These are phyloP conservation scores for Kazachstania viticola DNA, from an alignment of 805 yeast species.

Conservation along the genomic window DNA sequence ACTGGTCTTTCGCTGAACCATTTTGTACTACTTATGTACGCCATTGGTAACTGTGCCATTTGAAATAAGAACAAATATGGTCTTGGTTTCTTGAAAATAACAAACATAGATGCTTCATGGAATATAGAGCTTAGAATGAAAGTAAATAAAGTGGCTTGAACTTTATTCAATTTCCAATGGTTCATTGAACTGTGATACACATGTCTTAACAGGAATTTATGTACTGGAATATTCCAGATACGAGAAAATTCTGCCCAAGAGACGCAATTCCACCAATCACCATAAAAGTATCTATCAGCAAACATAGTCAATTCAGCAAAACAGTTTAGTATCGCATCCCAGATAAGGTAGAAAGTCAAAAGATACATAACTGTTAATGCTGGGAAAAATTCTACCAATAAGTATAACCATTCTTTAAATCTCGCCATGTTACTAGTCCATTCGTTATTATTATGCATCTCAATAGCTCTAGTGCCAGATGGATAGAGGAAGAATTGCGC, in stretches of 20 bases:
- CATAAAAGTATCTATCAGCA: constrained; percentile 88
- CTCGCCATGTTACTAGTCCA: constrained; percentile 16
- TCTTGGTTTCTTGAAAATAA: constrained; percentile 65
- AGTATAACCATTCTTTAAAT: constrained; percentile 17
- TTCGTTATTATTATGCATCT: constrained; percentile 29
- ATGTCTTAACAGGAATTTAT: constrained; percentile 77
- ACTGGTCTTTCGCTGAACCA: constrained; percentile 44
- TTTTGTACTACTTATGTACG: constrained; percentile 47
- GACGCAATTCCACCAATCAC: constrained; percentile 95
- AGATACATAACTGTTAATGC: constrained; percentile 68
- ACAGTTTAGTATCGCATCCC: constrained; percentile 89
- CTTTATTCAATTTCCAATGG: constrained; percentile 52
- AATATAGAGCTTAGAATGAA: constrained; percentile 69
- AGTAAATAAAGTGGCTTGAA: constrained; percentile 63
- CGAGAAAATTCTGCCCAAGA: constrained; percentile 91
- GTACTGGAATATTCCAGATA: constrained; percentile 92
- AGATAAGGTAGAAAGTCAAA: constrained; percentile 74
- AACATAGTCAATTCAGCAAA: constrained; percentile 80
- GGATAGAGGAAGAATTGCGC: constrained; percentile 74
- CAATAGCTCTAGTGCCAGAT: constrained; percentile 46
- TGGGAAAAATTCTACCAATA: constrained; percentile 63
- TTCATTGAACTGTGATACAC: constrained; percentile 88
- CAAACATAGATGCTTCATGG: constrained; percentile 90
- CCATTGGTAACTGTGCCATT: constrained; percentile 79
- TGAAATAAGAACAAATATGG: constrained; percentile 74